Evolutionary conservation across 129 eudicot genomes (phyloP).

Genomic region (Kitagawia praeruptora): DNA sequence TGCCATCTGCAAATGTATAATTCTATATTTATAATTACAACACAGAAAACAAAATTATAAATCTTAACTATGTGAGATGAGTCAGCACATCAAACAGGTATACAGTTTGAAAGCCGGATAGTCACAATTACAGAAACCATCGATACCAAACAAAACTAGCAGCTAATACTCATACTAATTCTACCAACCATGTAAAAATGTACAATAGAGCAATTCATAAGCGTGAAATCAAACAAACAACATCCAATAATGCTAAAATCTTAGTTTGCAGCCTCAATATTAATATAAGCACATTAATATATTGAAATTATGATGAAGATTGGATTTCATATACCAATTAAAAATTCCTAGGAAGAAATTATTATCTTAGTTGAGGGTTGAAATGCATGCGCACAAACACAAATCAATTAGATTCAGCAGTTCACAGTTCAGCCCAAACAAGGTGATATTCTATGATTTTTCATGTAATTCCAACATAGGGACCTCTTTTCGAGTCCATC

Average conservation of each 20-base stretch:
- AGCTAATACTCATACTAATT: neutral
- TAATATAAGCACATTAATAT: no score
- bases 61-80: neutral
- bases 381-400: neutral
- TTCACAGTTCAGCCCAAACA: neutral
- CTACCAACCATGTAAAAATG: neutral
- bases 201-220: neutral
- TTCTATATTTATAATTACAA: neutral
- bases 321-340: neutral
- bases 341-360: neutral
- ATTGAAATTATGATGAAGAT: no score
- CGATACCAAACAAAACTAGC: conserved; percentile 5
- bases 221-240: neutral
- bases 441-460: neutral
- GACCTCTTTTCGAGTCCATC: neutral
- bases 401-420: neutral
- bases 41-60: conserved; percentile 4
- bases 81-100: neutral
- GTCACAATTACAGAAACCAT: neutral
- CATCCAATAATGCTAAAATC: neutral
- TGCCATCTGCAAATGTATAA: conserved; percentile 46
- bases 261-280: neutral
- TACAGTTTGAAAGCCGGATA: conserved; percentile 9
- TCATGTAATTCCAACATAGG: neutral
- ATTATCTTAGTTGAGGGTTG: neutral